Evolutionary conservation across 1,284 basidiomycete species (phyloP).

Genomic region (Moesziomyces sp.): DNA sequence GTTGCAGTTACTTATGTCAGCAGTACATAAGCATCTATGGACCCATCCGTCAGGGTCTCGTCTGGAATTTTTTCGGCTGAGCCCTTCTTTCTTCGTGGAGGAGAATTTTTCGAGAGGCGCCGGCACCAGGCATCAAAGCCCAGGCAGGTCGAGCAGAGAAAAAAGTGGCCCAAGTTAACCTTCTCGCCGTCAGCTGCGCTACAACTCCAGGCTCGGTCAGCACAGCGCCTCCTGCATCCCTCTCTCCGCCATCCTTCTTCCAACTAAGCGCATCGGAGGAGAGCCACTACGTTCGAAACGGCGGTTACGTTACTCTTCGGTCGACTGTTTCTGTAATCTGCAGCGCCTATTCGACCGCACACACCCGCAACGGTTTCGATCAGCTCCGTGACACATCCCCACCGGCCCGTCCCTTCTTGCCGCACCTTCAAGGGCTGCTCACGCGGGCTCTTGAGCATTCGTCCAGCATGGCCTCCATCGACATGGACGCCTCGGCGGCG

Average conservation of each 20-base stretch:
- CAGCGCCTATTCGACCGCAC: not conserved
- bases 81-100: not conserved
- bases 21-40: not conserved
- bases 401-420: no score
- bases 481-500: conserved; percentile 38
- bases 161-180: not conserved
- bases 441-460: not conserved
- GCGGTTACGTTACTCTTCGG: no score
- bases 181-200: not conserved
- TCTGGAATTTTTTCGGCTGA: not conserved
- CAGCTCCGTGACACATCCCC: no score
- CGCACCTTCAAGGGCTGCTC: no score
- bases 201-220: no score
- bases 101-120: not conserved
- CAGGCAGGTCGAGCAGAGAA: not conserved
- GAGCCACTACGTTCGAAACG: not conserved
- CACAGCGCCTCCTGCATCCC: not conserved
- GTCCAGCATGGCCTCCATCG: conserved; percentile 28
- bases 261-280: not conserved
- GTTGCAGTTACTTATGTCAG: not conserved
- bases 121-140: not conserved
- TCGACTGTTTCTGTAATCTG: not conserved
- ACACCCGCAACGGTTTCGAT: no score
- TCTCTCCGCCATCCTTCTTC: not conserved
- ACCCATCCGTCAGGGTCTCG: not conserved